A percentile compares a stretch with the other conserved stretches of the same genome.
Evolutionary conservation across 306 rosid genomes (phyloP).

Genomic region (Citrullus mucosospermus): DNA sequence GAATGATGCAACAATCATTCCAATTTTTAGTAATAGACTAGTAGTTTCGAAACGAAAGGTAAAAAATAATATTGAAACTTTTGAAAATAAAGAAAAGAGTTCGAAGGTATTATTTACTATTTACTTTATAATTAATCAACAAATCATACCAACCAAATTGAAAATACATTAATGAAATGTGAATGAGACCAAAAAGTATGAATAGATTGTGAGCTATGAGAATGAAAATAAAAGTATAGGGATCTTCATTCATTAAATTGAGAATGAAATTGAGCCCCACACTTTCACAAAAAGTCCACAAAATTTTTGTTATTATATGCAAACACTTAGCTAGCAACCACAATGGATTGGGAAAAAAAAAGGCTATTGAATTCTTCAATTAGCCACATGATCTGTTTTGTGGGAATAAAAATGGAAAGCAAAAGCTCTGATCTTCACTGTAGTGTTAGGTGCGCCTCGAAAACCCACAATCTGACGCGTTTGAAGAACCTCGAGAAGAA

Average conservation of each 20-base stretch:
- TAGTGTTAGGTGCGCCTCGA: background rate
- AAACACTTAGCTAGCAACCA: background rate
- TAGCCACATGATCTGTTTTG: slow-evolving; percentile 1
- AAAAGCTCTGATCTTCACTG: background rate
- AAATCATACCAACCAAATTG: background rate
- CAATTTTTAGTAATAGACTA: too few species aligned
- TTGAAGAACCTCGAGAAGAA: background rate
- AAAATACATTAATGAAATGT: background rate
- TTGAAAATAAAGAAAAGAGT: too few species aligned
- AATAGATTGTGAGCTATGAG: background rate
- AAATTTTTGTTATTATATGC: background rate
- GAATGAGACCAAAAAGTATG: background rate
- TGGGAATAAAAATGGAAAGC: background rate
- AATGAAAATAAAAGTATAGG: background rate
- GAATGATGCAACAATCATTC: too few species aligned
- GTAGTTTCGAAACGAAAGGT: too few species aligned
- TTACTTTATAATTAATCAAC: background rate
- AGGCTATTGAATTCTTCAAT: background rate
- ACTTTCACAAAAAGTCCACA: background rate
- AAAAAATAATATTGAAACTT: too few species aligned
- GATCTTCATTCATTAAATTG: background rate
- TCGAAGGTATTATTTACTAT: too few species aligned
- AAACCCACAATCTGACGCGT: background rate
- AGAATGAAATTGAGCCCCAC: background rate
- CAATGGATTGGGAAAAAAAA: background rate